phyloP scores from a whole-genome alignment of 306 rosid genomes.

The Amphicarpaea edgeworthii region DNA sequence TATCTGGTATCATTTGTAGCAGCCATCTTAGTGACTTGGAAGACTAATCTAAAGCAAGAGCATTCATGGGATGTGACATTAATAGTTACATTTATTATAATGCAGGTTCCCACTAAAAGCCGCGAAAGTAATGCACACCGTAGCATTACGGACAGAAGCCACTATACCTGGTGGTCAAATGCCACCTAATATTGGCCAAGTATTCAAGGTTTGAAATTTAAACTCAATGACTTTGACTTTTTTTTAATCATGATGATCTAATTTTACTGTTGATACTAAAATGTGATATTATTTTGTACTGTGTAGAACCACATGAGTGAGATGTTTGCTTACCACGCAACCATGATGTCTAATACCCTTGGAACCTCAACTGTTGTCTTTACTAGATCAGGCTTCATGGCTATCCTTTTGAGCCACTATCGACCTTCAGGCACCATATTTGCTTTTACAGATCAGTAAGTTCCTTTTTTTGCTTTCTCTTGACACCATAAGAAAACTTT shows the following conservation, averaged over 20 bases:
- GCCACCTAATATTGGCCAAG: slow-evolving; percentile 92
- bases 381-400: slow-evolving; percentile 95
- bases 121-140: slow-evolving; percentile 97
- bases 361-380: slow-evolving; percentile 95
- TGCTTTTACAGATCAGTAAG: slow-evolving; percentile 95
- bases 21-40: slow-evolving; percentile 12
- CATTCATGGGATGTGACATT: background rate
- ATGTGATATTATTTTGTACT: slow-evolving; percentile 30
- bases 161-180: slow-evolving; percentile 69
- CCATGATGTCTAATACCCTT: slow-evolving; percentile 96
- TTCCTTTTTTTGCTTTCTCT: slow-evolving; percentile 33
- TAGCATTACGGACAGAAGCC: slow-evolving; percentile 95
- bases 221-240: background rate
- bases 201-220: slow-evolving; percentile 74
- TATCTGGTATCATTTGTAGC: slow-evolving; percentile 11
- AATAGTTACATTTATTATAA: slow-evolving; percentile 32
- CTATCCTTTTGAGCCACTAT: slow-evolving; percentile 85
- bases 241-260: background rate
- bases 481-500: background rate
- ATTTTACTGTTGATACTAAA: slow-evolving; percentile 30
- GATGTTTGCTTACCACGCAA: slow-evolving; percentile 99
- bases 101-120: slow-evolving; percentile 94
- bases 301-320: slow-evolving; percentile 94
- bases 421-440: slow-evolving; percentile 90
- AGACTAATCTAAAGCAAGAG: slow-evolving; percentile 27